Evolutionary conservation across 192 early-diverging fungal genomes (phyloP).

Genomic region (Phlyctochytrium bullatum): DNA sequence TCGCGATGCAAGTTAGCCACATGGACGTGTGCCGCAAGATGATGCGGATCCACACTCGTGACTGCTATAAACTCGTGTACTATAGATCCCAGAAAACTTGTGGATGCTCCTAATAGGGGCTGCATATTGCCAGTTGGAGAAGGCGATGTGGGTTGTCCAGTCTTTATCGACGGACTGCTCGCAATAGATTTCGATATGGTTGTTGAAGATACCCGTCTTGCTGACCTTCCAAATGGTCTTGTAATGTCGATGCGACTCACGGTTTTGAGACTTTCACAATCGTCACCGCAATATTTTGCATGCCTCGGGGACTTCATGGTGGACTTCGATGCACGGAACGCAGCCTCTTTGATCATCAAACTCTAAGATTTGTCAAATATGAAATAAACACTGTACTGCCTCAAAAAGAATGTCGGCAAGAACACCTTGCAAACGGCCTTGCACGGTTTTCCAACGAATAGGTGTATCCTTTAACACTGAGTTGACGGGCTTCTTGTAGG

Average conservation of each 20-base stretch:
- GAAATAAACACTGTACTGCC: slow-evolving; percentile 26
- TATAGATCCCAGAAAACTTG: too few species aligned
- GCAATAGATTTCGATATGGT: slow-evolving; percentile 2
- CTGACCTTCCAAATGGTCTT: background rate
- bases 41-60: slow-evolving; percentile 47
- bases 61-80: too few species aligned
- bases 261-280: too few species aligned
- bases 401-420: slow-evolving; percentile 53
- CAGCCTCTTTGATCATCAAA: slow-evolving; percentile 19
- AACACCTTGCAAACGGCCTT: slow-evolving; percentile 38
- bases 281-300: too few species aligned
- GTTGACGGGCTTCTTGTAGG: too few species aligned
- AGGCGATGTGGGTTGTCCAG: too few species aligned
- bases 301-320: background rate
- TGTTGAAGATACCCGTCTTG: background rate
- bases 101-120: too few species aligned
- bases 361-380: slow-evolving; percentile 10
- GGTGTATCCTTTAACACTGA: too few species aligned
- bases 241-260: slow-evolving; percentile 9
- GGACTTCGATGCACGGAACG: background rate
- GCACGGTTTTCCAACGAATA: too few species aligned
- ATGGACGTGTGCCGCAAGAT: slow-evolving; percentile 42
- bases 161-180: background rate
- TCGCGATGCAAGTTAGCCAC: slow-evolving; percentile 38
- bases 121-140: too few species aligned